Conservation (phyloP, 345 rosid genomes). For the Brassica rapa region DNA sequence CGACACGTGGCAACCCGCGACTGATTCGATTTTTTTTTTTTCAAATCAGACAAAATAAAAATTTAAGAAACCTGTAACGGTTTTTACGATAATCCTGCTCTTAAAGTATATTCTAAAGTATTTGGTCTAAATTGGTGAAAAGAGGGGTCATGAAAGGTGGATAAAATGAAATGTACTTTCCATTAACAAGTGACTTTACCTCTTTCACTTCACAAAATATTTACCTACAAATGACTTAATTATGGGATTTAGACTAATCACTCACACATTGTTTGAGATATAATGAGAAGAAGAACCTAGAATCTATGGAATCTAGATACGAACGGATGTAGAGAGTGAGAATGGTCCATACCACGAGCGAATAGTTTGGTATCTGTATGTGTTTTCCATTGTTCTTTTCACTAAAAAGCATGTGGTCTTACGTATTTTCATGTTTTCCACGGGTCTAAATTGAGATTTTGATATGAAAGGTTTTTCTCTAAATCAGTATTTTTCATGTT, state of each 20-base stretch:
- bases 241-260: background rate
- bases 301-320: background rate
- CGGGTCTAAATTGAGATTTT: background rate
- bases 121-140: background rate
- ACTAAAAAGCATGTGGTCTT: no score
- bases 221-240: background rate
- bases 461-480: no score
- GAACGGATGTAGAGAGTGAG: background rate
- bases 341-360: conserved; percentile 36
- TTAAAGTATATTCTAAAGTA: no score
- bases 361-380: conserved; percentile 20
- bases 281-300: conserved; percentile 21
- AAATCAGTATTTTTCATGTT: background rate
- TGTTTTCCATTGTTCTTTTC: background rate
- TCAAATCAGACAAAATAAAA: no score
- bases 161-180: conserved; percentile 29
- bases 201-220: conserved; percentile 21
- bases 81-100: no score
- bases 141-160: conserved; percentile 15
- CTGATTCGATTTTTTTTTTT: no score
- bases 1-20: no score
- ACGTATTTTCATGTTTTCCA: background rate
- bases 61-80: no score
- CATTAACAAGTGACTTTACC: conserved; percentile 32
- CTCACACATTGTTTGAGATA: conserved; percentile 6